Base-by-base conservation (phyloP, 257 asterid species). In the Ilex asprella region DNA sequence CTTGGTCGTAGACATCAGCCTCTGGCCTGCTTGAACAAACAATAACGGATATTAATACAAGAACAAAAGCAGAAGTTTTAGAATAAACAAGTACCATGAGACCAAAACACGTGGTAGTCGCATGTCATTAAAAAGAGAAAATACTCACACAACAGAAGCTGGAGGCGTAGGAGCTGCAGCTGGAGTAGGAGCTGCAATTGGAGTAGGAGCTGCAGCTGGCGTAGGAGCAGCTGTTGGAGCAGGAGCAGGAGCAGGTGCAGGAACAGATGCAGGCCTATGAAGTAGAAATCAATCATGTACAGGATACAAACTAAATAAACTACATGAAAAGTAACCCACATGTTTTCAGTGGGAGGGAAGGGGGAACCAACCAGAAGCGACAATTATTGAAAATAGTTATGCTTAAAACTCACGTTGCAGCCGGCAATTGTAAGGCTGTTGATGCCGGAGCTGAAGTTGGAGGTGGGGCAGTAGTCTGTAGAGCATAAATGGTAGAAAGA, bases 1-100 rank as follows among this genome's bases (percentile, higher is more conserved):
- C 87, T 65, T 75, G 78, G 43, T 81, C 94, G 67, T 84, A 85
- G 41, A 81, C 90, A 30, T 76, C 71, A 5, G 80, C 8, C 46
- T 55, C 85, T n/a, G 88, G 58, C 56, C 94, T 85, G 80, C 46
- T 35, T 41, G 59, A 62, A 71, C 44, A 63, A 62, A 55, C 41
- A 35, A 3, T 35, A 35, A 35, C 0, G 41, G 41, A 35, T 46
- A 2, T 10, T 46, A 46, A 0, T 46, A 4, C 6, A 41, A 46
- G n/a, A 2, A 12, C 15, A 21, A 21, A 21, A 0, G 27, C 27
- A 21, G 27, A 21, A 21, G 27, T 21, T 21, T 21, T 21, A n/a
- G n/a, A 8, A 13, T 46, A 2, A 46, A 12, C 10, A 0, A 46
- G 10, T 46, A 10, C 52, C n/a, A 46, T 46, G 13, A 46, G 13